Base-by-base conservation (phyloP, 148 eudicot species). In the Cornus florida region DNA sequence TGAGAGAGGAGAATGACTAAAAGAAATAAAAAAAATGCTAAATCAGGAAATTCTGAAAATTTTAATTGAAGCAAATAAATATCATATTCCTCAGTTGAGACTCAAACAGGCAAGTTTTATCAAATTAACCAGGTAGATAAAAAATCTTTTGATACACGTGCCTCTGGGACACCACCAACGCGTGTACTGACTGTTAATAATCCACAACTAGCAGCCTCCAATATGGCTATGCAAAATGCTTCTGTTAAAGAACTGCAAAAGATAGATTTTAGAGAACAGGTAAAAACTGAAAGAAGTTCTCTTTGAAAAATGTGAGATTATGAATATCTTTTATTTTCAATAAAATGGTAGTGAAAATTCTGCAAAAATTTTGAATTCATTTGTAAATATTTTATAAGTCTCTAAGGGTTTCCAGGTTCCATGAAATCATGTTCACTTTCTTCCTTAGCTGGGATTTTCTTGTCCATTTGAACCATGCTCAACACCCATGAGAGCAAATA, bases 181-280 rank as follows among this genome's bases (percentile, higher is more conserved):
- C 98, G 92, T 62, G 99, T 95, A 75, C 99, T 95, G 80, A 95
- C 98, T 68, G 99, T 93, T 76, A 95, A 80, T 80, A 95, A 83
- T 81, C 99, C 99, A 86, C 99, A 95, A 82, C 99, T 95, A 78
- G 99, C 97, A 84, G 99, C 97, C 87, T 95, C 99, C 87, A 95
- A 78, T 85, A 95, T 93, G 77, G 99, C 99, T 87, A 95, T 95
- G 86, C 99, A 95, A 84, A 95, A 95, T 41, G 99, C 99, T 90
- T 95, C 99, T 53, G 99, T 95, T 72, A 95, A 88, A 74, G 97
- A 95, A 79, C 99, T 95, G 87, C 70, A 80, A 86, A 83, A 82
- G 8, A 8, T n/a, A 73, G 53, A 80, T 10, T 24, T 69, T 6
- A 39, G 60, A 67, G 69, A 53, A 66, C 59, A 74, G 69, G 32